Base-by-base conservation (phyloP, 257 asterid species). In the Anisodus acutangulus region DNA sequence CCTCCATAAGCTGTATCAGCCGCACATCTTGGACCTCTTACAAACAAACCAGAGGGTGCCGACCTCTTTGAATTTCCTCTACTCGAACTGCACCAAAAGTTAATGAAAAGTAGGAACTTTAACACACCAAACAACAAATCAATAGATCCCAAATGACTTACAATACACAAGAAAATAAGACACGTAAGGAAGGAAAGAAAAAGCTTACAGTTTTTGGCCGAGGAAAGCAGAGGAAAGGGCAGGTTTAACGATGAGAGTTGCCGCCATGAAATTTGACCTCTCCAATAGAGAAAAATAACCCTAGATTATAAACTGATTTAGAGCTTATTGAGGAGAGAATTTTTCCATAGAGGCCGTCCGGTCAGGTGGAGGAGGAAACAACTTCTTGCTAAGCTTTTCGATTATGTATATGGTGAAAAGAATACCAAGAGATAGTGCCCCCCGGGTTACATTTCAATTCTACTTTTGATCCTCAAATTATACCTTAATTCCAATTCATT, bases 1-100 rank as follows among this genome's bases (percentile, higher is more conserved):
- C 98, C 98, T 88, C 90, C 98, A 85, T 88, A 90, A 8, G 95
- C 87, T 12, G 92, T 82, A 88, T 95, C 95, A 84, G 89, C 82
- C 1, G 94, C 86, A 86, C 98, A 92, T 83, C 83, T 91, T 54
- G 94, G 87, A 79, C 89, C 71, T 86, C 88, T 81, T 57, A 84
- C 79, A 79, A 76, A 39, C 74, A 82, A 72, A 54, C 86, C 55
- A 58, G 69, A 17, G 49, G 86, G 88, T 45, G 53, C 13, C 55
- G 59, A 53, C 85, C 78, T 90, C 76, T 67, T 83, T 68, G 85
- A 84, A 82, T 86, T 86, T 60, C 90, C 86, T 83, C 83, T 86
- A 86, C 84, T 87, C 80, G 87, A 89, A 57, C 95, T 91, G 89
- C 78, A 82, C 4, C 49, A 9, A 19, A 8, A 66, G 76, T 78